Evolutionary conservation across 2,329 filamentous ascomycete species (phyloP), one percentile per base, ranked within the genome.

Genomic region (Aspergillus neoniger): DNA sequence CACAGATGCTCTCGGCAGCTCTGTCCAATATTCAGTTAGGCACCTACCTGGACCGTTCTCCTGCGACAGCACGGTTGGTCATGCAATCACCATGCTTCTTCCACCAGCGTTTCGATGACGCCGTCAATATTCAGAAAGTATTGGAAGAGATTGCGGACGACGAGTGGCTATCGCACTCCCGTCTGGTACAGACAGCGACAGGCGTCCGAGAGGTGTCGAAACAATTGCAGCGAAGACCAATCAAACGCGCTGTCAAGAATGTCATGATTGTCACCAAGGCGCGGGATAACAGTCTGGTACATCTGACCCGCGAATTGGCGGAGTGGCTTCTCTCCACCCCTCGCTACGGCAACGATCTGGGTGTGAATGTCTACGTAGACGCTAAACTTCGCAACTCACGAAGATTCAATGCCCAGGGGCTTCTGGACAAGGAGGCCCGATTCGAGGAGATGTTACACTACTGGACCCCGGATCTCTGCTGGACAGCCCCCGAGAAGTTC

Each of bases 191-290:
- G 80, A 99, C 95, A 0, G 95, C 95, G 54, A 96, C 92, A 0
- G 91, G 92, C 50, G 95, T 99, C 19, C 88, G 95, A 56, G 95
- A 99, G 78, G 93, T 99, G 12, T 96, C 92, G 15, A 94, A 96
- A 77, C 95, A 98, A 79, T 83, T 99, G 60, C 94, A 96, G 79
- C 88, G 94, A 58, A 87, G 92, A 43, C 94, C 95, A 21, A 92
- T 98, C 77, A 95, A 91, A 78, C 89, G 93, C 67, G 93, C 93
- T 10, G 93, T 99, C 50, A 88, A 87, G 72, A 97, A 92, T 74
- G 86, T 99, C 71, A 98, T 99, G 95, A 96, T 99, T 71, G 91
- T 99, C 65, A 99, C 95, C 63, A 99, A 98, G 79, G 95, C 95
- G 21, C 88, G 95, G 64, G 95, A 99, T 79, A 98, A 99, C 73